phyloP scores from a whole-genome alignment of 2,329 filamentous ascomycete genomes.

The Sporothrix protearum region DNA sequence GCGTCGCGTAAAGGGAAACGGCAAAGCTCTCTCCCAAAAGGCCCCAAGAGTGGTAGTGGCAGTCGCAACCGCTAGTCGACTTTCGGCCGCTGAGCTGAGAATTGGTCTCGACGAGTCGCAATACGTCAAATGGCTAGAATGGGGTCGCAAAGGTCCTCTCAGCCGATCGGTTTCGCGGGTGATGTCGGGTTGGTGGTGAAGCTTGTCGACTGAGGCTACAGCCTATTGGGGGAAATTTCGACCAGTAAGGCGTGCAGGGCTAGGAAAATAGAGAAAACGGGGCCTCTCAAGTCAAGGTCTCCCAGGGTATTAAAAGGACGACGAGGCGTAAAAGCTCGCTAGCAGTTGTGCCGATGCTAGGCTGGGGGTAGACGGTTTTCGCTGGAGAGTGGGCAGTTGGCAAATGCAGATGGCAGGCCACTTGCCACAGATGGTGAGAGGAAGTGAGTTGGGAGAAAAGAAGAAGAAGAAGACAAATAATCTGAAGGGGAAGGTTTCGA shows the following conservation, averaged over 20 bases:
- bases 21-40: neutral
- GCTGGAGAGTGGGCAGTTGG: neutral
- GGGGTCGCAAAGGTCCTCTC: neutral
- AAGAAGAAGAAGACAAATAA: neutral
- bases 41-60: neutral
- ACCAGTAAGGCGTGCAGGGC: neutral
- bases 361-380: neutral
- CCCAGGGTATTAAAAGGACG: neutral
- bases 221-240: neutral
- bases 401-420: neutral
- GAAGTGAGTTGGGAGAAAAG: neutral
- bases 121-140: neutral
- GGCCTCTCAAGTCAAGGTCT: neutral
- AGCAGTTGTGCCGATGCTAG: conserved; percentile 16
- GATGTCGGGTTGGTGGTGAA: conserved; percentile 23
- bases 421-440: neutral
- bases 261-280: neutral
- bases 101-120: neutral
- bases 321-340: neutral
- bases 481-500: neutral
- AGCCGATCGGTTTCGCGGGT: conserved; percentile 25
- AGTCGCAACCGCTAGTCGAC: neutral
- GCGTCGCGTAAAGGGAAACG: neutral
- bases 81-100: neutral
- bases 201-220: too few species aligned